phyloP scores from a whole-genome alignment of 2,329 filamentous ascomycete genomes.

The Trichoderma sp. region DNA sequence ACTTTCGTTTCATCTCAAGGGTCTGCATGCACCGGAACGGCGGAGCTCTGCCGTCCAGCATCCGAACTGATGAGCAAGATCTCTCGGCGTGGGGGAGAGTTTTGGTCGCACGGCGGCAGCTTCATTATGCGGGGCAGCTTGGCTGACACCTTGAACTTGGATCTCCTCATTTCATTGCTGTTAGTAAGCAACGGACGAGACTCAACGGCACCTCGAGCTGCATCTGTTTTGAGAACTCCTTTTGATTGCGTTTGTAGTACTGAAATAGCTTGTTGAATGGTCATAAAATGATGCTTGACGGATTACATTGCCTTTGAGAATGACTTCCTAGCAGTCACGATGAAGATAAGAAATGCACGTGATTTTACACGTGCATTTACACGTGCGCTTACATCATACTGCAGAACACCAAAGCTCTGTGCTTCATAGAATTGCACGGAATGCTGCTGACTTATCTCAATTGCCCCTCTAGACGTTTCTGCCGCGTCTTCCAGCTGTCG shows the following conservation, averaged over 20 bases:
- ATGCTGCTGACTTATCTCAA: slow-evolving; percentile 25
- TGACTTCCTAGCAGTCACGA: not conserved
- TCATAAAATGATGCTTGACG: not conserved
- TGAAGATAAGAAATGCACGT: not conserved
- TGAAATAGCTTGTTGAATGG: not conserved
- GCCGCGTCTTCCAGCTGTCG: slow-evolving; percentile 15
- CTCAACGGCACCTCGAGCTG: not conserved
- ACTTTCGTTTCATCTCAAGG: not conserved
- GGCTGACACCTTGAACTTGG: not conserved
- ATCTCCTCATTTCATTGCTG: not conserved
- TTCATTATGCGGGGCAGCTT: not conserved
- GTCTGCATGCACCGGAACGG: slow-evolving; percentile 10
- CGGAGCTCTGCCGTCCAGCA: slow-evolving; percentile 6
- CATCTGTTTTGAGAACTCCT: too few species aligned
- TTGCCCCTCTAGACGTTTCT: slow-evolving; percentile 21
- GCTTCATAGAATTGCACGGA: slow-evolving; percentile 11
- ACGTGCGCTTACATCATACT: not conserved
- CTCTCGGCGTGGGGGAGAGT: slow-evolving; percentile 13
- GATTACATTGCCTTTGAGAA: not conserved
- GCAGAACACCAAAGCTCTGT: not conserved
- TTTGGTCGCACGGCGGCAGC: slow-evolving; percentile 1
- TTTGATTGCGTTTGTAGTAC: not conserved
- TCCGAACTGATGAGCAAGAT: slow-evolving; percentile 7
- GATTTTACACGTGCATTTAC: not conserved
- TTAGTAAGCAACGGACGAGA: not conserved